Conservation (phyloP, 805 yeast genomes). For the Kuraishia floccosa region DNA sequence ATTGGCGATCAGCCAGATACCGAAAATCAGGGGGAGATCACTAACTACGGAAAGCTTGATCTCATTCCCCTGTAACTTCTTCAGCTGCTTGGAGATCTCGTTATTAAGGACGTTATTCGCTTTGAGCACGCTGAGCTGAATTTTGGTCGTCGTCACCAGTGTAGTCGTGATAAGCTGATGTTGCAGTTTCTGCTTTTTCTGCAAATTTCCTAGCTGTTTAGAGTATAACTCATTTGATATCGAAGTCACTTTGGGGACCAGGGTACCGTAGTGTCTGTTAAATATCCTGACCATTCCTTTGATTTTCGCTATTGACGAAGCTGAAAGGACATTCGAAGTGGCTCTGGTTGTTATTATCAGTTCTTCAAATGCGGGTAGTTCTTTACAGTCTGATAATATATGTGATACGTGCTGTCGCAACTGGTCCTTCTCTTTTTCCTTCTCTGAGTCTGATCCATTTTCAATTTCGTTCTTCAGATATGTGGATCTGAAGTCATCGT, state of each 20-base stretch:
- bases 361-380: slow-evolving; percentile 17
- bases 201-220: slow-evolving; percentile 24
- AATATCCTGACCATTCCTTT: slow-evolving; percentile 9
- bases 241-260: slow-evolving; percentile 19
- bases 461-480: slow-evolving; percentile 11
- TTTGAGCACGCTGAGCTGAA: slow-evolving; percentile 24
- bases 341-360: slow-evolving; percentile 16
- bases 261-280: slow-evolving; percentile 8
- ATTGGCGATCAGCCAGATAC: slow-evolving; percentile 52
- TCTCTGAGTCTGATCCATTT: slow-evolving; percentile 1
- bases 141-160: slow-evolving; percentile 20
- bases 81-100: slow-evolving; percentile 19
- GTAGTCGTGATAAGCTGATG: slow-evolving; percentile 19
- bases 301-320: slow-evolving; percentile 12
- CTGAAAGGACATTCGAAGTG: slow-evolving; percentile 14
- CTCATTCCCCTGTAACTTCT: slow-evolving; percentile 18
- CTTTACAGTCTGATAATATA: slow-evolving; percentile 10
- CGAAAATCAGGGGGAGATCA: slow-evolving; percentile 65
- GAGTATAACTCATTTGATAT: slow-evolving; percentile 22
- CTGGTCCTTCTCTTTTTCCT: slow-evolving; percentile 11
- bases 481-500: slow-evolving; percentile 28
- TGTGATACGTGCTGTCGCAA: slow-evolving; percentile 11
- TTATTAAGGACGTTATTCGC: slow-evolving; percentile 17
- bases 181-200: slow-evolving; percentile 18
- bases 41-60: slow-evolving; percentile 26